These are phyloP conservation scores for Mortierella sp. DNA, from an alignment of 371 early-diverging fungal species.

Conservation along the genomic window DNA sequence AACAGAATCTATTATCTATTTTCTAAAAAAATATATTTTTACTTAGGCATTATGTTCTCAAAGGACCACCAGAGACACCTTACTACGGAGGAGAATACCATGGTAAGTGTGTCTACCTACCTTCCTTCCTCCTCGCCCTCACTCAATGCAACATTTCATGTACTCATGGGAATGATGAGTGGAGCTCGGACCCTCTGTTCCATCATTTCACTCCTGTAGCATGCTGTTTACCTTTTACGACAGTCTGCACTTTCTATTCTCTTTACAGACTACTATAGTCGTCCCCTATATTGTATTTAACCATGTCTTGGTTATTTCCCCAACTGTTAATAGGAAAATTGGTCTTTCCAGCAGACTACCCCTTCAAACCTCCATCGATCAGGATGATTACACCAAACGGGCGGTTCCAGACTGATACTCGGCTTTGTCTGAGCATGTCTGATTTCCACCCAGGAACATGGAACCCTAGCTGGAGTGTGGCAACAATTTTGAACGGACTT, in stretches of 20 bases:
- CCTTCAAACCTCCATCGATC: constrained; percentile 96
- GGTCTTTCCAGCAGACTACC: constrained; percentile 96
- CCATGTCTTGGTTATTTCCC: not conserved
- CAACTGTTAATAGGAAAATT: constrained; percentile 69
- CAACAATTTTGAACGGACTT: constrained; percentile 95
- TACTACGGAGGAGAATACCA: constrained; percentile 94
- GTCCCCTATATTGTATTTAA: not conserved
- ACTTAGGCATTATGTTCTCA: constrained; percentile 92
- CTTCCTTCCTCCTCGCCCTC: not conserved
- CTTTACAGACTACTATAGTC: too few species aligned
- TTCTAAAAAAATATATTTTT: constrained; percentile 3
- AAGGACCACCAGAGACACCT: constrained; percentile 94
- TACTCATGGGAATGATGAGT: not conserved
- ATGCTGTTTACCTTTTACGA: not conserved
- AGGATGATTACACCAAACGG: constrained; percentile 96
- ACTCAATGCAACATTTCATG: constrained; percentile 5
- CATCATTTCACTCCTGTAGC: not conserved
- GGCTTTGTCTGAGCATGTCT: constrained; percentile 95
- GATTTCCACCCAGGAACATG: constrained; percentile 94
- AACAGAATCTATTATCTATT: too few species aligned
- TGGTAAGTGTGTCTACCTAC: constrained; percentile 67
- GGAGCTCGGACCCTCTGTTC: not conserved
- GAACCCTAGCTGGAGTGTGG: constrained; percentile 98
- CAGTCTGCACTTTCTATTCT: not conserved
- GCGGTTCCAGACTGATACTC: constrained; percentile 90